Conservation (phyloP, 345 rosid genomes). For the Trapa incisa region DNA sequence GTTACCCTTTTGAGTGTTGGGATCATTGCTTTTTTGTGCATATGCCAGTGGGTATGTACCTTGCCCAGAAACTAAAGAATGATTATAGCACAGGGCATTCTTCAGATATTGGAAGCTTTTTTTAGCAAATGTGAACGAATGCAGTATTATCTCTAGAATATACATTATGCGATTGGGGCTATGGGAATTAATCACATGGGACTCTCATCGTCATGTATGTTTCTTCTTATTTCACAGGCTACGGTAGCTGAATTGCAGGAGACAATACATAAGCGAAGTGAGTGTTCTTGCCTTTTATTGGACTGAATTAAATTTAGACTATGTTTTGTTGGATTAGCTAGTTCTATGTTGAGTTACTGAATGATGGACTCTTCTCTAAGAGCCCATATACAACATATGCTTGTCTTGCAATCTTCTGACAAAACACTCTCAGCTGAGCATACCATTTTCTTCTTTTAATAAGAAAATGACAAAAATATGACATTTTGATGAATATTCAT, state of each 20-base stretch:
- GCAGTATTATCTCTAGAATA: not conserved
- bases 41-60: not conserved
- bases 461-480: not conserved
- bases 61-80: not conserved
- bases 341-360: not conserved
- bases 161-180: not conserved
- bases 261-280: slow-evolving; percentile 74
- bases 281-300: slow-evolving; percentile 8
- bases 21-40: not conserved
- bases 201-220: not conserved
- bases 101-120: not conserved
- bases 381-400: not conserved
- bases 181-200: not conserved
- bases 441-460: not conserved
- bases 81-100: not conserved
- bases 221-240: slow-evolving; percentile 35
- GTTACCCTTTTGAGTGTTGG: not conserved
- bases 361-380: not conserved
- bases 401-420: not conserved
- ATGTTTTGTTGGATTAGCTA: not conserved
- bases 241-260: slow-evolving; percentile 89
- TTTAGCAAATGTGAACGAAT: not conserved
- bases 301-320: not conserved
- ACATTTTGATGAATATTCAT: not conserved
- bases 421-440: not conserved